Base-by-base conservation (phyloP, 306 rosid genomes). In the Citrullus amarus region DNA sequence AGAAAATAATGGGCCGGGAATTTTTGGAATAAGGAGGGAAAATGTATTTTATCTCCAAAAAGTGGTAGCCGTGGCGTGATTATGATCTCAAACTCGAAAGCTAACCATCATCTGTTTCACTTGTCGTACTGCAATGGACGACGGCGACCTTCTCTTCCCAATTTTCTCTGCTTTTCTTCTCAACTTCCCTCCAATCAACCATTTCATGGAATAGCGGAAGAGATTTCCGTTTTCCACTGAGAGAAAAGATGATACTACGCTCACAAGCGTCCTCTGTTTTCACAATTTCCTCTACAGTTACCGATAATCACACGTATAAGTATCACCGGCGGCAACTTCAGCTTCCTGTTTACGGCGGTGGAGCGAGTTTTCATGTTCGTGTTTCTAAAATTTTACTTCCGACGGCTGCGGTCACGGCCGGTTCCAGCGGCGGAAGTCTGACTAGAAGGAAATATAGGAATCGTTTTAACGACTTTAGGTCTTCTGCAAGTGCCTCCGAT, bases 391-490 rank as follows among this genome's bases (percentile, higher is more conserved):
- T 60, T 44, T 30, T 50, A 28, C 18, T 81, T 76, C 76, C 86
- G 63, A 76, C 86, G 41, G 34, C 32, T 60, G 50, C 65, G 22
- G 83, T 79, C 74, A 71, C 78, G 13, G 81, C 79, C 82, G 51
- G 82, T 54, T 9, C 61, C 36, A 48, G 14, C 41, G 34, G 34
- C 41, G 59, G 86, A 43, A 80, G 65, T 61, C 75, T 32, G 54
- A 25, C 57, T 51, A 84, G 84, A 74, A 81, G 83, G 77, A 78
- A 78, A n/a, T 61, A 44, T 51, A 48, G 69, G 60, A 56, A 48
- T 68, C 59, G 59, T 75, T 75, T 78, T 17, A 18, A 81, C 44
- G 67, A 59, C 34, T 79, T 78, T 60, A 53, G 81, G 83, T 32
- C 67, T 74, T 75, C 79, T 22, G 79, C 82, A 4, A 69, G 79